phyloP scores from a whole-genome alignment of 768 basidiomycete species.

The Russula sp. region DNA sequence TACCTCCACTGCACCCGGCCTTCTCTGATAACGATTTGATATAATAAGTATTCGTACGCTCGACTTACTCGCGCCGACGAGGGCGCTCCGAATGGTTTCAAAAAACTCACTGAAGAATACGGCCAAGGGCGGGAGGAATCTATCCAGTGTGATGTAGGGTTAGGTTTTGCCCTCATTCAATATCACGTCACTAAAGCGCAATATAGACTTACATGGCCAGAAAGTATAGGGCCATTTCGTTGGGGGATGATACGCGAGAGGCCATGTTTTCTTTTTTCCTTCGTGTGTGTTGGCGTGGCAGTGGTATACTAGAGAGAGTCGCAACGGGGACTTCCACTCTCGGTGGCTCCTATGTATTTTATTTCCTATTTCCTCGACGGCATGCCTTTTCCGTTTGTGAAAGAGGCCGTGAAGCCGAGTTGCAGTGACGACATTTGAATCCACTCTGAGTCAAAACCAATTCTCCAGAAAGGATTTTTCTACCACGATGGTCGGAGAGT shows the following conservation, averaged over 20 bases:
- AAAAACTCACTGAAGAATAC: conserved; percentile 37
- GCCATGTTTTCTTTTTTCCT: conserved; percentile 14
- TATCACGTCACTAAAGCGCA: not conserved
- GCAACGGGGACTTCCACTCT: too few relatives aligned
- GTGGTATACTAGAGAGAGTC: too few relatives aligned
- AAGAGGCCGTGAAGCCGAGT: too few relatives aligned
- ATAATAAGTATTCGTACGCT: not conserved
- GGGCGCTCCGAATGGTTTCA: not conserved
- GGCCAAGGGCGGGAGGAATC: conserved; percentile 37
- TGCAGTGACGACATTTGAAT: too few relatives aligned
- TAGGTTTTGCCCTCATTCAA: too few relatives aligned
- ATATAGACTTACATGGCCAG: conserved; percentile 35
- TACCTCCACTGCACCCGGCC: conserved; percentile 32
- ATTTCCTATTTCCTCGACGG: not conserved
- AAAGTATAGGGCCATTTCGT: conserved; percentile 36
- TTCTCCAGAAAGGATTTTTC: too few relatives aligned
- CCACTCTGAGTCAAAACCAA: too few relatives aligned
- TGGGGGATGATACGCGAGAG: conserved; percentile 29
- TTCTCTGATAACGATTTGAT: conserved; percentile 30
- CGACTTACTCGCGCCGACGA: not conserved
- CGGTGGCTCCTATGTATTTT: not conserved
- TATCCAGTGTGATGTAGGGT: conserved; percentile 9
- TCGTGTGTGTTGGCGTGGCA: not conserved
- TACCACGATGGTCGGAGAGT: too few relatives aligned
- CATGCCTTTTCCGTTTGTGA: too few relatives aligned